Evolutionary conservation across 345 rosid species (phyloP).

Genomic region (Citrus hindsii): DNA sequence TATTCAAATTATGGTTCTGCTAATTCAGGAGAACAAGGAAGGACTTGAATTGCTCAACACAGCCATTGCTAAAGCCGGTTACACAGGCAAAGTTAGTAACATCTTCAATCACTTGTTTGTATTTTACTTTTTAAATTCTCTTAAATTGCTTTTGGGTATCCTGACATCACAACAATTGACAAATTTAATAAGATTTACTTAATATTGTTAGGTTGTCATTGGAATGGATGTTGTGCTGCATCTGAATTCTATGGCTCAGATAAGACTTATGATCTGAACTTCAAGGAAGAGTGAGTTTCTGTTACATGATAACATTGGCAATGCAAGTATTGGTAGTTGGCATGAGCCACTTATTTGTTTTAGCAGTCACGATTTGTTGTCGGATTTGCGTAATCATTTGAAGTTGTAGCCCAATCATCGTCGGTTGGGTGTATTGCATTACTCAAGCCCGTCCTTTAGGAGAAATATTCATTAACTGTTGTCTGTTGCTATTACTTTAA

Average conservation of each 20-base stretch:
- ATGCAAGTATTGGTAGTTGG: not conserved
- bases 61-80: constrained; percentile 94
- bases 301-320: not conserved
- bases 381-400: not conserved
- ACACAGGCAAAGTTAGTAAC: constrained; percentile 70
- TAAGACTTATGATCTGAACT: constrained; percentile 82
- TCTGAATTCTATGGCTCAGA: constrained; percentile 84
- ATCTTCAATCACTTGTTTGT: not conserved
- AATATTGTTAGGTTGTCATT: constrained; percentile 72
- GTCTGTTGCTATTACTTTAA: too few species aligned
- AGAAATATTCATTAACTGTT: not conserved
- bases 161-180: not conserved
- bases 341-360: not conserved
- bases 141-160: not conserved
- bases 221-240: constrained; percentile 99
- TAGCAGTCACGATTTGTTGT: not conserved
- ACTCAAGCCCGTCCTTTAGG: not conserved
- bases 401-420: not conserved
- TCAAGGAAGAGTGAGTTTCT: constrained; percentile 66
- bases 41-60: constrained; percentile 92
- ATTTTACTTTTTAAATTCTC: not conserved
- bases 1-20: not conserved
- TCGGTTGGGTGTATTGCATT: not conserved
- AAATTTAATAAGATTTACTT: not conserved
- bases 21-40: constrained; percentile 88